Percentiles rank a stretch among this genome's conserved stretches.
Conservation (phyloP, 352 stramenopile species). For the Detonula confervacea region DNA sequence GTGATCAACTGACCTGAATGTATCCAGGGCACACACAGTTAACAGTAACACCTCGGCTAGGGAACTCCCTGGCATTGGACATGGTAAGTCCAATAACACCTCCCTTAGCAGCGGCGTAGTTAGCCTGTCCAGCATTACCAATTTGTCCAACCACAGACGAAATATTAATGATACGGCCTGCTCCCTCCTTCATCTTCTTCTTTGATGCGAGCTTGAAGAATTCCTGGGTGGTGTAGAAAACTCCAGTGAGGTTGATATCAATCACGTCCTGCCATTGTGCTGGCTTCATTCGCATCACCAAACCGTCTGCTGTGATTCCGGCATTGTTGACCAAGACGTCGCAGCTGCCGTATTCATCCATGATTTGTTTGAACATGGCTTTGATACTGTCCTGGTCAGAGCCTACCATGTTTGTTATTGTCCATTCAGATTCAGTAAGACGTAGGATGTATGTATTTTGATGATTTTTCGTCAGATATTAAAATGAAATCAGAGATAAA, state of each 20-base stretch:
- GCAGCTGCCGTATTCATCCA: conserved; percentile 81
- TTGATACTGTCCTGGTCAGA: conserved; percentile 79
- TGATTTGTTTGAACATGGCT: conserved; percentile 81
- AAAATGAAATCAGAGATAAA: too few species aligned
- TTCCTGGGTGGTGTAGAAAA: conserved; percentile 89
- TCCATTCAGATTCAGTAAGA: too few species aligned
- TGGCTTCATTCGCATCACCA: conserved; percentile 89
- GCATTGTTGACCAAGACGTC: conserved; percentile 90
- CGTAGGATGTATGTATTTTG: too few species aligned
- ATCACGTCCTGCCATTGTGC: conserved; percentile 89
- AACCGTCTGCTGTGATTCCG: conserved; percentile 87
- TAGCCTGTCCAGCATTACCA: conserved; percentile 85
- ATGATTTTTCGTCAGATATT: too few species aligned
- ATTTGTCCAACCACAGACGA: conserved; percentile 88
- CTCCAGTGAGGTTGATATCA: conserved; percentile 88
- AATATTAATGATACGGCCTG: conserved; percentile 91
- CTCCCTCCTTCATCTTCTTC: conserved; percentile 76
- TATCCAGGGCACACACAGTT: conserved; percentile 90
- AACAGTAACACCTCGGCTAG: conserved; percentile 79
- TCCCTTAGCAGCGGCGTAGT: conserved; percentile 89
- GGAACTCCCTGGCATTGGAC: conserved; percentile 90
- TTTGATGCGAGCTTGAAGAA: conserved; percentile 87
- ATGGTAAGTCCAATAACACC: conserved; percentile 90
- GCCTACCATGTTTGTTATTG: too few species aligned
- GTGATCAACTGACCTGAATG: too few species aligned